Base-by-base conservation (phyloP, 805 yeast species). In the Myxozyma neglecta region DNA sequence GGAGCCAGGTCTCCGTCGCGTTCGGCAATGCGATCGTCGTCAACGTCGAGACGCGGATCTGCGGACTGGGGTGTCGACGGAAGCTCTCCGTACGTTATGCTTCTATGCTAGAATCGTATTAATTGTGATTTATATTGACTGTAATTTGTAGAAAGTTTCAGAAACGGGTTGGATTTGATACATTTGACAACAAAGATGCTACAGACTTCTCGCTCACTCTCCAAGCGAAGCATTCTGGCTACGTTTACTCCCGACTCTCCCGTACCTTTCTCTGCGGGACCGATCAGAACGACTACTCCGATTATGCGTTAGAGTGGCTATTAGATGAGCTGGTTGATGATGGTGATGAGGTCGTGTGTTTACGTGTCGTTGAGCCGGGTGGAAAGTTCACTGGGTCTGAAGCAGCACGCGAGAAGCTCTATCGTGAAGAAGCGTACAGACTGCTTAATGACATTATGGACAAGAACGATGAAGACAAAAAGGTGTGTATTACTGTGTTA, bases 321-420 rank as follows among this genome's bases (percentile, higher is more conserved):
- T 63, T 81, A 4, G 79, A 77, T 44, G 78, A 80, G 59, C 70
- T 81, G 58, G 70, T 77, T 16, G 74, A 71, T 29, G 81, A 81
- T 59, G 80, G 80, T 20, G 84, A 81, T 63, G 81, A 79, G 20
- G 66, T 81, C 6, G 78, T 81, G 1, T 77, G 81, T 43, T 66
- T 81, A 18, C 71, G 80, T 36, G 83, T 79, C 5, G 68, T 81
- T 5, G 76, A 80, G 4, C 74, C 74, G 29, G 74, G 71, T 42
- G 64, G 69, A 20, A 63, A 59, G 51, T 58, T 66, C 18, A 43
- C 68, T n/a, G 57, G 59, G 44, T 58, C 69, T 20, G 70, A 64
- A 36, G 43, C 60, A 11, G 57, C 65, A 45, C 62, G 58, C 49
- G 66, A 64, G 44, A 57, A 54, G 43, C 64, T 55, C 13, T 78